Conservation (phyloP, 345 rosid species). For the Eucalyptus leucophloia region DNA sequence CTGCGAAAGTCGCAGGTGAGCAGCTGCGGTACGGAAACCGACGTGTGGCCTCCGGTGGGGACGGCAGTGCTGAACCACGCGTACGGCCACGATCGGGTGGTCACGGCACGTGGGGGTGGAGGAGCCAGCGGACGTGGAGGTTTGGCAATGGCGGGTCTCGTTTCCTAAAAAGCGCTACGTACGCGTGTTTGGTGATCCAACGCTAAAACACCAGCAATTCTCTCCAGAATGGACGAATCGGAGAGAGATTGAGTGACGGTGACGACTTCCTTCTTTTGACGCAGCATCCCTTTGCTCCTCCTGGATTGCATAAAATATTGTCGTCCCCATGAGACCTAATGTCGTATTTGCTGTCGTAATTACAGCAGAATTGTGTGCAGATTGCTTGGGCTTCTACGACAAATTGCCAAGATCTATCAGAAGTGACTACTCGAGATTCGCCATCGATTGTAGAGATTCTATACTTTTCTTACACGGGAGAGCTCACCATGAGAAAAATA, state of each 20-base stretch:
- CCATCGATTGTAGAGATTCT: fast-evolving
- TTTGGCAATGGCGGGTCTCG: not conserved
- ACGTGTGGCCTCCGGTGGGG: too few relatives aligned
- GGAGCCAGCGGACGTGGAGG: not conserved
- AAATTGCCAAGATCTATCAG: not conserved
- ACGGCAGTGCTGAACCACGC: not conserved
- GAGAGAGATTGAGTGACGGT: not conserved
- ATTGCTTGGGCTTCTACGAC: not conserved
- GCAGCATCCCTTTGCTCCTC: not conserved
- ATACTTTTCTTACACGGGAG: not conserved
- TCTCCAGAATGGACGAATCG: not conserved
- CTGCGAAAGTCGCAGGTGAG: not conserved
- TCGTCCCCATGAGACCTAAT: not conserved
- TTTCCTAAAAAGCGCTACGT: not conserved
- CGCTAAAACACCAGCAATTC: not conserved
- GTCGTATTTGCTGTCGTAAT: not conserved
- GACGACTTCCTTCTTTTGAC: not conserved
- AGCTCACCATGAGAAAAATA: fast-evolving
- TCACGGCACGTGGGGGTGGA: not conserved
- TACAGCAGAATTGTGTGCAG: not conserved
- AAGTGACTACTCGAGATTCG: not conserved
- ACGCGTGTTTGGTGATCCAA: not conserved
- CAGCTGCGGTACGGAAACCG: too few relatives aligned
- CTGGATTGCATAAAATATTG: not conserved
- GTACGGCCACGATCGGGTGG: not conserved